Percentiles rank a stretch among this genome's conserved stretches.
Evolutionary conservation across 441 rosid species (phyloP).

Genomic region (Populus tomentosa): DNA sequence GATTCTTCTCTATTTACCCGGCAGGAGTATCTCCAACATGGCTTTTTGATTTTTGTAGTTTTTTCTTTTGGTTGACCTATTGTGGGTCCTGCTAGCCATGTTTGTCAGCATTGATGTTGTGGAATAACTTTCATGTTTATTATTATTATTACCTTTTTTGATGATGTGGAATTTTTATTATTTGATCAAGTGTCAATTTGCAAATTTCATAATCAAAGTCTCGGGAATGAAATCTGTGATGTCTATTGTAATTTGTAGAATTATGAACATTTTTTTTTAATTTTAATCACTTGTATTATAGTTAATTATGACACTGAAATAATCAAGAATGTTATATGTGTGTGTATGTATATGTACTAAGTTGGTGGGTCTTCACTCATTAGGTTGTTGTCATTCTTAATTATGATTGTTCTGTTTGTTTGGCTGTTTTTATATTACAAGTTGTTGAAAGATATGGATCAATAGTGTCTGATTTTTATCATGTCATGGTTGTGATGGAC

Average conservation of each 20-base stretch:
- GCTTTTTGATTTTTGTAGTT: too few relatives aligned
- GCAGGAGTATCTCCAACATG: neutral
- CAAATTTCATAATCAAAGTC: neutral
- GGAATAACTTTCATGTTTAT: constrained; percentile 1
- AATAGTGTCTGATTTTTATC: neutral
- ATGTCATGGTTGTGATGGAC: neutral
- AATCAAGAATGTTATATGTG: neutral
- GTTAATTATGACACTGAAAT: neutral
- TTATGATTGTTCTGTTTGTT: neutral
- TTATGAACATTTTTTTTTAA: neutral
- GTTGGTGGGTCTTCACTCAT: neutral
- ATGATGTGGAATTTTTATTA: neutral
- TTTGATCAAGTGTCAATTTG: neutral
- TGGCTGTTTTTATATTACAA: neutral
- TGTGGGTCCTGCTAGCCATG: neutral
- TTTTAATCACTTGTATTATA: neutral
- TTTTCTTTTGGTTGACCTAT: neutral
- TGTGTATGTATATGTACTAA: neutral
- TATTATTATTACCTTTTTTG: neutral
- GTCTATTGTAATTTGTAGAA: neutral
- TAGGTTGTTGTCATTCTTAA: neutral
- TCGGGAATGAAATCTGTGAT: neutral
- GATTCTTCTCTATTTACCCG: neutral
- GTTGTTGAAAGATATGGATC: neutral
- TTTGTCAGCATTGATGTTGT: constrained; percentile 3